These are phyloP conservation scores for Sphagnum magellanicum DNA, from an alignment of 228 moss, liverwort and hornwort genomes.

Conservation along the genomic window DNA sequence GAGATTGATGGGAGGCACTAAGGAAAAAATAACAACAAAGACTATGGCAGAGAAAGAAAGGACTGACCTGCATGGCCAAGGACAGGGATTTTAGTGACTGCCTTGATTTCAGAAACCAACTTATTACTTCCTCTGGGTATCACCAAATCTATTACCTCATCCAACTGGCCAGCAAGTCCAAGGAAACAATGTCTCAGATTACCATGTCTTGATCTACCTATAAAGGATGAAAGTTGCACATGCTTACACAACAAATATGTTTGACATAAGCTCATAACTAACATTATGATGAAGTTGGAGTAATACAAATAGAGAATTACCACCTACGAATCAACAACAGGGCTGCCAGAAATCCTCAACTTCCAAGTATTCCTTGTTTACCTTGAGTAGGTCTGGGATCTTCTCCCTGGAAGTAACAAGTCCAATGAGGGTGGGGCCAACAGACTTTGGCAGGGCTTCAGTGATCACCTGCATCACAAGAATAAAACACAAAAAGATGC, in stretches of 20 bases:
- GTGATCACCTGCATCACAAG: conserved; percentile 28
- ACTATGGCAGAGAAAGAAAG: background rate
- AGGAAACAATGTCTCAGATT: background rate
- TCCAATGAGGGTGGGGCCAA: conserved; percentile 37
- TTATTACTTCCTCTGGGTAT: conserved; percentile 56
- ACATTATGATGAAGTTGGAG: too few species aligned
- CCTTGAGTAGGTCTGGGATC: conserved; percentile 49
- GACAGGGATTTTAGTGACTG: conserved; percentile 43
- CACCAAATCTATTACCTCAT: conserved; percentile 49
- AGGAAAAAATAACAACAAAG: too few species aligned
- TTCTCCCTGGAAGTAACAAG: conserved; percentile 45
- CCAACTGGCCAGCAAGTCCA: conserved; percentile 16
- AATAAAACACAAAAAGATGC: background rate
- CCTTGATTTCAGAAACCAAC: conserved; percentile 42
- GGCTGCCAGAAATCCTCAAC: background rate
- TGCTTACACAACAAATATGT: too few species aligned
- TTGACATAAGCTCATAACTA: too few species aligned
- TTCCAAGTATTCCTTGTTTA: background rate
- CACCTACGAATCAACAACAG: background rate
- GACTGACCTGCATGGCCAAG: conserved; percentile 52
- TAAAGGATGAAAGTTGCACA: too few species aligned
- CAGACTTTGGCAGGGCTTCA: conserved; percentile 34
- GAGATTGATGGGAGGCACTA: too few species aligned
- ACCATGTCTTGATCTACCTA: too few species aligned
- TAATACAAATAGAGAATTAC: background rate